Evolutionary conservation across 345 rosid species (phyloP).

Genomic region (Rhizophora apiculata): DNA sequence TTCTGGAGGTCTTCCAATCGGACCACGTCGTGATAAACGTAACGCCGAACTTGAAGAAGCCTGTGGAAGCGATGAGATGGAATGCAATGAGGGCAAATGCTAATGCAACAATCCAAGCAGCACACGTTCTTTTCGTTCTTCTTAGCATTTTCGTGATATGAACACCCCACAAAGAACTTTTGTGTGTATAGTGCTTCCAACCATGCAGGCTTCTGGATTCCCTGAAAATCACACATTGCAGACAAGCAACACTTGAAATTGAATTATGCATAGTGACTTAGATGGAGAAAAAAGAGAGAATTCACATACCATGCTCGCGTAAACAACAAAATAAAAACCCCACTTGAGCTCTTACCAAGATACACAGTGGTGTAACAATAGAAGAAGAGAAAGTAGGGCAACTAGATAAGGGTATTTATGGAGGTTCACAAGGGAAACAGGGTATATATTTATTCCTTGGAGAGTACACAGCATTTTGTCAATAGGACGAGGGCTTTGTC

Average conservation of each 20-base stretch:
- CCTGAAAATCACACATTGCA: constrained; percentile 27
- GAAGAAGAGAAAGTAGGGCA: constrained; percentile 29
- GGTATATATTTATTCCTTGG: constrained; percentile 54
- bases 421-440: constrained; percentile 52
- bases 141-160: constrained; percentile 69
- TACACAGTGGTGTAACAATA: background rate
- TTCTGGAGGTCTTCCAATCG: constrained; percentile 86
- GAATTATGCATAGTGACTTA: background rate
- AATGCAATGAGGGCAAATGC: constrained; percentile 93
- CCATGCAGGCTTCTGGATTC: constrained; percentile 90
- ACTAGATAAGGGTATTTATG: constrained; percentile 54
- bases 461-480: constrained; percentile 32
- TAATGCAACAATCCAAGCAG: constrained; percentile 85
- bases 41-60: constrained; percentile 93
- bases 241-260: background rate
- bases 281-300: background rate
- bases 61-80: constrained; percentile 82
- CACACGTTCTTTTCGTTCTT: constrained; percentile 92
- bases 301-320: constrained; percentile 51
- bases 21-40: constrained; percentile 95
- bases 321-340: constrained; percentile 14
- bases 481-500: background rate
- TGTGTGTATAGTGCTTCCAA: constrained; percentile 76
- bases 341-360: constrained; percentile 16
- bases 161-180: constrained; percentile 77